Base-by-base conservation (phyloP, 257 asterid species). In the Solanum bulbocastanum region DNA sequence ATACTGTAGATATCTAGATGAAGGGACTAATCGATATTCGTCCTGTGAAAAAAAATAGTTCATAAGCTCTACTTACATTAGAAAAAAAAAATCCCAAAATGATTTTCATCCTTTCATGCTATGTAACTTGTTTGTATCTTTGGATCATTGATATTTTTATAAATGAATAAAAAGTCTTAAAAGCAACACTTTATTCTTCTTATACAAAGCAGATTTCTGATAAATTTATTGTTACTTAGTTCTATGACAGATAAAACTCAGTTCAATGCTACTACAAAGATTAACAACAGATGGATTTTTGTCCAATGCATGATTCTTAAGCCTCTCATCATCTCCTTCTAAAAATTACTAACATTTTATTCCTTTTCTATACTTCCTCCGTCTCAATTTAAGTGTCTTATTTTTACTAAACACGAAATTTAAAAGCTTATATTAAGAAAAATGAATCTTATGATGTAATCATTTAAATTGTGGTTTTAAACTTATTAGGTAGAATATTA, bases 1-100 rank as follows among this genome's bases (percentile, higher is more conserved):
- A 86, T 79, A 33, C 72, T 71, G 58, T 49, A 86, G 73, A 86
- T 72, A 86, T 86, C 69, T 86, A 86, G 87, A 66, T 46, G 82
- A 68, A 71, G 42, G 60, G 79, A 44, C 87, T 66, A 32, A 30
- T 46, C 30, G 42, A 32, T 86, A 37, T 49, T 42, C 20, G 27
- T 49, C 86, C 44, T 82, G 44, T 49, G 44, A 18, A 56, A 52
- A 56, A 46, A 49, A 49, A 30, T 49, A 82, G 86, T 82, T 82
- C 69, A 82, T 82, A 81, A 81, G 66, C 85, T 49, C 30, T 46
- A 81, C 69, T 46, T 49, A 81, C 69, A 0, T 49, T 30, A 82
- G 68, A 81, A 44, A 79, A 20, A 44, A 39, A 79, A 14, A 40
- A 10, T 10, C 5, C 16, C 44, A 10, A 10, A 16, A 10, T 30